Evolutionary conservation across 495 filamentous ascomycete species (phyloP).

Genomic region (Annulohypoxylon moriforme): DNA sequence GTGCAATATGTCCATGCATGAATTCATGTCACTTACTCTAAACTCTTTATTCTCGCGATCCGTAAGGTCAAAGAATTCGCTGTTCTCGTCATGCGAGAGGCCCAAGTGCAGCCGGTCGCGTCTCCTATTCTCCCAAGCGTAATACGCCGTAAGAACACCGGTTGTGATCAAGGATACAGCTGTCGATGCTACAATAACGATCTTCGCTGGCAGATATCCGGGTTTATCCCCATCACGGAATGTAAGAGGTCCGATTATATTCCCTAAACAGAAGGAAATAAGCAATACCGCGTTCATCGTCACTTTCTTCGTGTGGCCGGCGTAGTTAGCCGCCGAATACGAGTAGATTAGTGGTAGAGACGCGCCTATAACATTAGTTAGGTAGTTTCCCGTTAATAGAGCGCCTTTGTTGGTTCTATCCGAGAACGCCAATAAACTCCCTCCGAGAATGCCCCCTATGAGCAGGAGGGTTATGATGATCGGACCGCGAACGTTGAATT

Average conservation of each 20-base stretch:
- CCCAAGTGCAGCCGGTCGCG: conserved; percentile 61
- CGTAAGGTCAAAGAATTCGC: conserved; percentile 67
- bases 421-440: conserved; percentile 50
- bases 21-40: conserved; percentile 26
- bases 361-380: conserved; percentile 47
- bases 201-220: conserved; percentile 42
- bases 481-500: conserved; percentile 34
- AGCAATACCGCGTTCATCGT: conserved; percentile 44
- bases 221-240: conserved; percentile 42
- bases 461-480: conserved; percentile 36
- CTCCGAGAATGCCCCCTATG: conserved; percentile 51
- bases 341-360: conserved; percentile 41
- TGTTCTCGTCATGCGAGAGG: conserved; percentile 48
- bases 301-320: conserved; percentile 47
- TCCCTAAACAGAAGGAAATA: conserved; percentile 40
- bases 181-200: conserved; percentile 33
- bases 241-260: conserved; percentile 46
- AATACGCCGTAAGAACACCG: conserved; percentile 51
- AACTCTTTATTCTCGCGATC: conserved; percentile 67
- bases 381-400: conserved; percentile 54
- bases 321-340: conserved; percentile 41
- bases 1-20: background rate
- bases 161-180: conserved; percentile 43
- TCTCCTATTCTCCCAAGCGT: conserved; percentile 62
- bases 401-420: conserved; percentile 48